Percentiles rank a stretch among this genome's conserved stretches.
Conservation (phyloP, 2,329 filamentous ascomycete genomes). For the Claviceps purpurea region DNA sequence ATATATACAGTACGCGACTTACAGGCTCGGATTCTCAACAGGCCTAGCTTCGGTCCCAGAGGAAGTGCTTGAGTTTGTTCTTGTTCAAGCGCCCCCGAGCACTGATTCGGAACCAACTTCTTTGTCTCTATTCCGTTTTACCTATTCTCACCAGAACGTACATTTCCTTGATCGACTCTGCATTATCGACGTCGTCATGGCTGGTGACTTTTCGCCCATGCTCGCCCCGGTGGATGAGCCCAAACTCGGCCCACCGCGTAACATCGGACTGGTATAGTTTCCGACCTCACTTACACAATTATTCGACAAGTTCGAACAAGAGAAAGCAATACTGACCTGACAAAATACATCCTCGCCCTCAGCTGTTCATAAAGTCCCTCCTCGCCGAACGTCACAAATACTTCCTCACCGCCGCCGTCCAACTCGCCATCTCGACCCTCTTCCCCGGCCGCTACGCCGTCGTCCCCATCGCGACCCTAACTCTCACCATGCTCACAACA, state of each 20-base stretch:
- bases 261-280: conserved; percentile 11
- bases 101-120: too few species aligned
- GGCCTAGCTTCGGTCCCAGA: too few species aligned
- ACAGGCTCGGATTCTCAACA: too few species aligned
- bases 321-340: not conserved
- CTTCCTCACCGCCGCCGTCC: conserved; percentile 20
- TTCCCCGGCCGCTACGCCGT: conserved; percentile 23
- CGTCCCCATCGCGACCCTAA: conserved; percentile 18
- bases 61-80: too few species aligned
- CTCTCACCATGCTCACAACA: conserved; percentile 18
- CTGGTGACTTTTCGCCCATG: conserved; percentile 12
- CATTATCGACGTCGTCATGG: not conserved
- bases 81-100: too few species aligned
- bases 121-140: too few species aligned
- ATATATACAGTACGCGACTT: too few species aligned
- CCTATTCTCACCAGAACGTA: too few species aligned
- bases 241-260: conserved; percentile 5
- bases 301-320: not conserved
- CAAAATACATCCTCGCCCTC: not conserved
- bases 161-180: not conserved
- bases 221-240: conserved; percentile 8
- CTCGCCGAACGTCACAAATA: conserved; percentile 21
- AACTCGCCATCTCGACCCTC: conserved; percentile 18
- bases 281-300: not conserved
- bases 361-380: conserved; percentile 15